A percentile compares a stretch with the other conserved stretches of the same genome.
Evolutionary conservation across 495 filamentous ascomycete species (phyloP).

Genomic region (Choiromyces venosus): DNA sequence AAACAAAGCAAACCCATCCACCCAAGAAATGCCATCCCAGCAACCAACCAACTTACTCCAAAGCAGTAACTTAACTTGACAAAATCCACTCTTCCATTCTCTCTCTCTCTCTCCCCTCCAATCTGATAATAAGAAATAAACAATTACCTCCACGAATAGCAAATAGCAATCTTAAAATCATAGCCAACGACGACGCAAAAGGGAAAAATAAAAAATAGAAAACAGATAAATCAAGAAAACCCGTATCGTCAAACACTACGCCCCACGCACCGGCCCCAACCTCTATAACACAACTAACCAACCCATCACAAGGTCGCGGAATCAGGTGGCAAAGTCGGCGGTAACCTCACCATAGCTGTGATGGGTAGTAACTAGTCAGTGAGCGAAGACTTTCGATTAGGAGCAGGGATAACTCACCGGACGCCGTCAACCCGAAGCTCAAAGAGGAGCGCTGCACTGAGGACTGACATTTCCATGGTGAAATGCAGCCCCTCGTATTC

Average conservation of each 20-base stretch:
- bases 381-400: background rate
- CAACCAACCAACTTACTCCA: background rate
- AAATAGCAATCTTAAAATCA: background rate
- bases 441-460: conserved; percentile 64
- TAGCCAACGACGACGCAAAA: background rate
- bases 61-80: background rate
- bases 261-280: too few species aligned
- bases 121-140: background rate
- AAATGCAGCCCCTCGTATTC: conserved; percentile 74
- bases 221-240: background rate
- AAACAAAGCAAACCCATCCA: background rate
- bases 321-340: conserved; percentile 37
- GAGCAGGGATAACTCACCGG: conserved; percentile 47
- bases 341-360: conserved; percentile 37
- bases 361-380: background rate
- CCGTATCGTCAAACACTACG: background rate
- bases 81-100: background rate
- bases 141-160: background rate
- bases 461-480: conserved; percentile 69
- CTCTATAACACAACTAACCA: conserved; percentile 10
- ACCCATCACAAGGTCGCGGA: background rate
- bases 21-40: background rate
- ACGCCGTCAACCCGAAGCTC: conserved; percentile 70
- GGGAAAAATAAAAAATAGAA: background rate
- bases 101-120: background rate